These are phyloP conservation scores for Phytophthora palmivora DNA, from an alignment of 352 stramenopile species.

Conservation along the genomic window DNA sequence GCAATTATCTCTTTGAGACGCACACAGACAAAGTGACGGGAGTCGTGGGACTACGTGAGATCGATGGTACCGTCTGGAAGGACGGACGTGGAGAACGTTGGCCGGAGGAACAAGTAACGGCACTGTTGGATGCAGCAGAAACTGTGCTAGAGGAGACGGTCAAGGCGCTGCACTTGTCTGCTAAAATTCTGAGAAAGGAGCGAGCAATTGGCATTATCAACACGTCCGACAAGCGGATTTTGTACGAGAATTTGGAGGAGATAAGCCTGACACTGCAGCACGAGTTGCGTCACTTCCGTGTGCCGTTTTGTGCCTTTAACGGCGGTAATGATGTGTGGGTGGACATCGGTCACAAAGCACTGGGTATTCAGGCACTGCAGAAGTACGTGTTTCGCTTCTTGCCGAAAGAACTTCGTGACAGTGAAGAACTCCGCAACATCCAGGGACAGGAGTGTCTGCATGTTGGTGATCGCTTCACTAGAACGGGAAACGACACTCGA, in stretches of 20 bases:
- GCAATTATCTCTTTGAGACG: slow-evolving; percentile 94
- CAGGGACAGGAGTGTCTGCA: slow-evolving; percentile 92
- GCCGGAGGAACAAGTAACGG: slow-evolving; percentile 77
- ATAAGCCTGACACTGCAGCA: slow-evolving; percentile 93
- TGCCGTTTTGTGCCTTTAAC: slow-evolving; percentile 97
- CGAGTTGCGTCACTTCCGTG: slow-evolving; percentile 69
- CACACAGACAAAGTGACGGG: slow-evolving; percentile 51
- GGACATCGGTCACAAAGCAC: slow-evolving; percentile 96
- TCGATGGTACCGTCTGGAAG: slow-evolving; percentile 78
- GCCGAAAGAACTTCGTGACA: slow-evolving; percentile 76
- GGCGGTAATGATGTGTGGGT: slow-evolving; percentile 96
- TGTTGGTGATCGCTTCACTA: slow-evolving; percentile 94
- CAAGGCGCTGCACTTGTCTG: slow-evolving; percentile 84
- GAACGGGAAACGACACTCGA: slow-evolving; percentile 94
- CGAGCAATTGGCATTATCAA: slow-evolving; percentile 94
- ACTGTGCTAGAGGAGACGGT: slow-evolving; percentile 77
- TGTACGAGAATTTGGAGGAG: slow-evolving; percentile 95
- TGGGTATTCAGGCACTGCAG: slow-evolving; percentile 94
- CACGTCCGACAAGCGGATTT: slow-evolving; percentile 76
- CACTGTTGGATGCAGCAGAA: slow-evolving; percentile 88
- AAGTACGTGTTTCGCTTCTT: slow-evolving; percentile 81
- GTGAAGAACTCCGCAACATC: slow-evolving; percentile 66
- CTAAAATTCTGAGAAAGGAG: slow-evolving; percentile 92
- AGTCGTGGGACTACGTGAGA: slow-evolving; percentile 67
- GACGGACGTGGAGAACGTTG: slow-evolving; percentile 88